Evolutionary conservation across 345 rosid genomes (phyloP), one percentile per base, ranked within the genome.

Genomic region (Microcos paniculata): DNA sequence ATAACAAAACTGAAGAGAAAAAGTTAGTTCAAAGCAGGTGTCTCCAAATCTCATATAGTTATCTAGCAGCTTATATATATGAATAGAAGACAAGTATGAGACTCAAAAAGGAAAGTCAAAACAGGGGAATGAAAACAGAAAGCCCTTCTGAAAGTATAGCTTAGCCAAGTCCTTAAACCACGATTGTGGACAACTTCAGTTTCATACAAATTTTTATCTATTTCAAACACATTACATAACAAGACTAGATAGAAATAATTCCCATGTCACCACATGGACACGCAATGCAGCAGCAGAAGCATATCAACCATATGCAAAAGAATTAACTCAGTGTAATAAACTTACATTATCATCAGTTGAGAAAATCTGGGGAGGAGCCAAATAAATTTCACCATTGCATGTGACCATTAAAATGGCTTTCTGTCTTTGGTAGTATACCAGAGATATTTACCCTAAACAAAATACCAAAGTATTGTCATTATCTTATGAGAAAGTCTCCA

Each of bases 381-480:
- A 67, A 3, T 24, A 67, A 45, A 67, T 68, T 35, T 35, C 38
- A 42, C 45, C 45, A 6, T 30, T 19, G 58, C 49, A 19, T 68
- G 26, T 49, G 23, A 67, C 23, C 21, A 16, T 26, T 66, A 45
- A 33, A 28, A 49, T 31, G 55, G 38, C 38, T 45, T 11, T 66
- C 53, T 67, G 56, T 31, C 46, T 51, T 70, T 28, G 18, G 58
- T 3, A 10, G 18, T 49, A 69, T 24, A 30, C 18, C 72, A 69
- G 43, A 18, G 15, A 69, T 49, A 15, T 69, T 69, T 58, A 69
- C 58, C 72, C 72, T 69, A 49, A 69, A 48, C 43, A 69, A 48
- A 10, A 68, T 19, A 49, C 43, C 43, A 69, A 69, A 68, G 19
- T 10, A 16, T 30, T 69, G 40, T 69, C 10, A 31, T 49, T 49